Evolutionary conservation across 371 early-diverging fungal genomes (phyloP).

Genomic region (Mortierella sp.): DNA sequence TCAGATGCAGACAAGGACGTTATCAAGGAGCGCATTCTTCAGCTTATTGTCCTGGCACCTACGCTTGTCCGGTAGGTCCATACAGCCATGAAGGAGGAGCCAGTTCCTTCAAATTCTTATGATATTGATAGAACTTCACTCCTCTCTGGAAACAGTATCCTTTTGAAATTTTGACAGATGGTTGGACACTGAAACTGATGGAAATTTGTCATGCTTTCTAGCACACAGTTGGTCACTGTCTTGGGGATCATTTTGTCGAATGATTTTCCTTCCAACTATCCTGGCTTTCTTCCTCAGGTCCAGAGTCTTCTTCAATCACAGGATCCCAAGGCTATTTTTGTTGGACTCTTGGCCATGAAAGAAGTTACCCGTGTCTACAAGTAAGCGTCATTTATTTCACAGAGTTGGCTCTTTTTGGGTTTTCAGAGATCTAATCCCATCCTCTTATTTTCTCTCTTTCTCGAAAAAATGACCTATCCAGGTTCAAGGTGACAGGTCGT

Average conservation of each 20-base stretch:
- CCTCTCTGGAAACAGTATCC: neutral
- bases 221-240: conserved; percentile 78
- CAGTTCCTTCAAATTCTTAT: neutral
- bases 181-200: too few relatives aligned
- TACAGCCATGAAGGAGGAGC: neutral
- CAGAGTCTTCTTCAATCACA: conserved; percentile 67
- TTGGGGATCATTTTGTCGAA: conserved; percentile 69
- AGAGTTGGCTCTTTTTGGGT: neutral
- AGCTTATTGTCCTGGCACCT: conserved; percentile 75
- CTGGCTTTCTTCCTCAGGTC: conserved; percentile 74
- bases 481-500: conserved; percentile 60
- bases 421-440: neutral
- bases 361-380: conserved; percentile 83
- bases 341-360: conserved; percentile 80
- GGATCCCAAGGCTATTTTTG: conserved; percentile 71
- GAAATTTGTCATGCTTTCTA: too few relatives aligned
- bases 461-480: neutral
- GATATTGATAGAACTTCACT: too few relatives aligned
- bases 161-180: too few relatives aligned
- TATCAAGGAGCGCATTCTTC: conserved; percentile 77
- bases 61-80: conserved; percentile 71
- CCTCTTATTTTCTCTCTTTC: neutral
- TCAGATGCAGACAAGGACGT: conserved; percentile 74
- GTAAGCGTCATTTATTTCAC: conserved; percentile 56
- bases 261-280: conserved; percentile 88